Evolutionary conservation across 805 yeast genomes (phyloP).

Genomic region (Starmerella gropengiesseri): DNA sequence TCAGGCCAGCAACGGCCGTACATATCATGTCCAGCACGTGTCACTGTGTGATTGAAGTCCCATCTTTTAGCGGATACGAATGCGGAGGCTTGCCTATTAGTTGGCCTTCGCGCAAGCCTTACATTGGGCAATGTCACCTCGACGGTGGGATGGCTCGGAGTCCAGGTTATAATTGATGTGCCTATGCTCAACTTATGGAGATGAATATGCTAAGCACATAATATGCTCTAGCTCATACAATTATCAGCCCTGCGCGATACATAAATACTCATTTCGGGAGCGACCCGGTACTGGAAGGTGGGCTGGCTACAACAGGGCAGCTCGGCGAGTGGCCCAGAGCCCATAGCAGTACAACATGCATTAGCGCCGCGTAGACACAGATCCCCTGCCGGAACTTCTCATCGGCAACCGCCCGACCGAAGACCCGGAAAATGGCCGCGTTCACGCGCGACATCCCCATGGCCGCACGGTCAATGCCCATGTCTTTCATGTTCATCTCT

Average conservation of each 20-base stretch:
- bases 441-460: slow-evolving; percentile 69
- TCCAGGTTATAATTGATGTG: too few relatives aligned
- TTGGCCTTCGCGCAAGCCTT: background rate
- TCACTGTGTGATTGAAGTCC: background rate
- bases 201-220: too few relatives aligned
- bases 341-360: slow-evolving; percentile 44
- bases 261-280: too few relatives aligned
- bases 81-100: too few relatives aligned
- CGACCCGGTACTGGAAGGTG: too few relatives aligned
- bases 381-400: slow-evolving; percentile 12
- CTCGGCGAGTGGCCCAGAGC: background rate
- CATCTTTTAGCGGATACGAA: too few relatives aligned
- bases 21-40: slow-evolving; percentile 7
- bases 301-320: too few relatives aligned
- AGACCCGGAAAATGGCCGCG: slow-evolving; percentile 42
- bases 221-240: too few relatives aligned
- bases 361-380: slow-evolving; percentile 57
- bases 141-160: too few relatives aligned
- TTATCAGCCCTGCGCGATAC: too few relatives aligned
- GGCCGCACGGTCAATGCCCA: slow-evolving; percentile 64
- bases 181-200: too few relatives aligned
- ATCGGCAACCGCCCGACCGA: slow-evolving; percentile 27
- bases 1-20: slow-evolving; percentile 2
- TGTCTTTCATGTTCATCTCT: slow-evolving; percentile 65
- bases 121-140: too few relatives aligned